Conservation (phyloP, 345 rosid species). For the Aegle marmelos region DNA sequence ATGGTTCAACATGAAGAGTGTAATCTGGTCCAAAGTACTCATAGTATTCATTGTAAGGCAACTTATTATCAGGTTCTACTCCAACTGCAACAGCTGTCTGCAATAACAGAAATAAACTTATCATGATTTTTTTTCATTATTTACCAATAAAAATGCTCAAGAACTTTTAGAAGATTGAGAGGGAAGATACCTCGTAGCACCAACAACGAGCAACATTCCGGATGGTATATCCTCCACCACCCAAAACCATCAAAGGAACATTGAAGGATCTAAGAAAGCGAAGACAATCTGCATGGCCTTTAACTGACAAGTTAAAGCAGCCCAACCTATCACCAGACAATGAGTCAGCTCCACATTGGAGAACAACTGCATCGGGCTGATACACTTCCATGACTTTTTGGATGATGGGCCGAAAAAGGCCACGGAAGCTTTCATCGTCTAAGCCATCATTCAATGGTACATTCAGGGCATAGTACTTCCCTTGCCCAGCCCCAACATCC, state of each 20-base stretch:
- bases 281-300: slow-evolving; percentile 97
- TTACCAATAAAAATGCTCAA: background rate
- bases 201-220: slow-evolving; percentile 99
- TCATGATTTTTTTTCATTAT: background rate
- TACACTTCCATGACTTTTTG: slow-evolving; percentile 94
- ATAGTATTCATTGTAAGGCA: slow-evolving; percentile 90
- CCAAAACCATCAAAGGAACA: slow-evolving; percentile 93
- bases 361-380: slow-evolving; percentile 98
- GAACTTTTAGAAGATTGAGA: slow-evolving; percentile 6
- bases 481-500: slow-evolving; percentile 65
- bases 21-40: slow-evolving; percentile 98
- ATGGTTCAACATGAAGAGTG: slow-evolving; percentile 83
- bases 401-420: slow-evolving; percentile 79
- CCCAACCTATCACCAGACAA: slow-evolving; percentile 95
- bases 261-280: slow-evolving; percentile 86
- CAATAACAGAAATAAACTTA: slow-evolving; percentile 12
- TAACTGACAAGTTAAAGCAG: slow-evolving; percentile 94
- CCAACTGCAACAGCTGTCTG: slow-evolving; percentile 99
- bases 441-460: slow-evolving; percentile 87
- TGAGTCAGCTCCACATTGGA: slow-evolving; percentile 99
- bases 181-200: slow-evolving; percentile 82
- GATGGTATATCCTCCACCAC: slow-evolving; percentile 98
- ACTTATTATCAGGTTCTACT: slow-evolving; percentile 88
- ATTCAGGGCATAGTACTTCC: slow-evolving; percentile 89
- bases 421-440: slow-evolving; percentile 82